A percentile compares a stretch with the other conserved stretches of the same genome.
These are phyloP conservation scores for Mortierella sp. DNA, from an alignment of 371 early-diverging fungal species.

Conservation along the genomic window DNA sequence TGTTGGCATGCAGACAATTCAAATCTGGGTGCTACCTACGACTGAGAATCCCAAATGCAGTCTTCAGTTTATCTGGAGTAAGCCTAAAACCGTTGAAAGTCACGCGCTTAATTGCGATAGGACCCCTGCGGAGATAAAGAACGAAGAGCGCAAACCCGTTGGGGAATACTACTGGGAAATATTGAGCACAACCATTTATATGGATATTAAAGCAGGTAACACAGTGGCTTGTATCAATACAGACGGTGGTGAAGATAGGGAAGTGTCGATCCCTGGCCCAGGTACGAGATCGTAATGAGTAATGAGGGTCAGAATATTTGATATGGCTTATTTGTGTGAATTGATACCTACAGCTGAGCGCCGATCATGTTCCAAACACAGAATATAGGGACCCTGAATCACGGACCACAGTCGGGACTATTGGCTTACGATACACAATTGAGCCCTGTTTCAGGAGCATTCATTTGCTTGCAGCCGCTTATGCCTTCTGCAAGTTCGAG, in stretches of 20 bases:
- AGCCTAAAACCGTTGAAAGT: conserved; percentile 10
- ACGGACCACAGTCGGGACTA: neutral
- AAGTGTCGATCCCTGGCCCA: conserved; percentile 26
- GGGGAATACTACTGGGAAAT: conserved; percentile 30
- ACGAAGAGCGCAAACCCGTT: neutral
- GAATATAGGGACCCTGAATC: neutral
- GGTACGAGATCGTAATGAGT: neutral
- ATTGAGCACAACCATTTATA: conserved; percentile 3
- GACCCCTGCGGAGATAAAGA: too few relatives aligned
- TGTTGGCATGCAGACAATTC: conserved; percentile 39
- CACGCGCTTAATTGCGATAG: neutral
- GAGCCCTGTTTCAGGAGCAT: conserved; percentile 29
- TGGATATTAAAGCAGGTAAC: conserved; percentile 17
- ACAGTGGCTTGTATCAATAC: conserved; percentile 20
- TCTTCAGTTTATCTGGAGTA: conserved; percentile 47
- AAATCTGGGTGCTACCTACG: conserved; percentile 44
- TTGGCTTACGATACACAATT: conserved; percentile 24
- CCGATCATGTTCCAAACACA: neutral
- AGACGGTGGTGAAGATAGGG: conserved; percentile 6
- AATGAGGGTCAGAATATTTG: too few relatives aligned
- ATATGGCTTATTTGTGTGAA: neutral
- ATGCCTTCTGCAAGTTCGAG: conserved; percentile 21
- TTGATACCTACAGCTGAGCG: too few relatives aligned
- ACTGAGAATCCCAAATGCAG: conserved; percentile 22
- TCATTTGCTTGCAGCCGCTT: conserved; percentile 37